phyloP scores from a whole-genome alignment of 2,329 filamentous ascomycete species.

The Verticillium longisporum region DNA sequence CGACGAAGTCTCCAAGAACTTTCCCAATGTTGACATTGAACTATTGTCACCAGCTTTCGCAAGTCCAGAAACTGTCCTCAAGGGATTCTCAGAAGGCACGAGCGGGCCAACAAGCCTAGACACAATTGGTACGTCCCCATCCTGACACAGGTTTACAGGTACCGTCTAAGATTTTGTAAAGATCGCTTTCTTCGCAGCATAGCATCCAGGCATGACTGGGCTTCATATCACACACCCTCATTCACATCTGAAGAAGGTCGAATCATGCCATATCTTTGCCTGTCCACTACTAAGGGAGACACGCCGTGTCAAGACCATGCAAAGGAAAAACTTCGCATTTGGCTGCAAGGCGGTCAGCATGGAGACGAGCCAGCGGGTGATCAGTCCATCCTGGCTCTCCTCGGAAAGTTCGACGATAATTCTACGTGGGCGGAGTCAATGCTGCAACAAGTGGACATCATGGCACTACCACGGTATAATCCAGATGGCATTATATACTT shows the following conservation, averaged over 20 bases:
- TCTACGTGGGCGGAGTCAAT: conserved; percentile 3
- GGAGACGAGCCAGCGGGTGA: conserved; percentile 8
- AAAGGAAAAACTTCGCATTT: conserved; percentile 6
- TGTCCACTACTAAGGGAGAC: conserved; percentile 1
- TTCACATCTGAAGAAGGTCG: conserved; percentile 14
- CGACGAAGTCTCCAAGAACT: conserved; percentile 13
- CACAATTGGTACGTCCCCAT: conserved; percentile 13
- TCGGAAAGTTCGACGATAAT: conserved; percentile 5
- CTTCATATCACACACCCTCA: conserved; percentile 12
- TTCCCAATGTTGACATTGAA: conserved; percentile 16
- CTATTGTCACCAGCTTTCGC: conserved; percentile 16
- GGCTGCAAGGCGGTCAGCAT: conserved; percentile 7
- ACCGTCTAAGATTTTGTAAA: background rate
- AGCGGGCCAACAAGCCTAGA: conserved; percentile 14
- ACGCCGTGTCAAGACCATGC: background rate
- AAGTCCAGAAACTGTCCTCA: conserved; percentile 11
- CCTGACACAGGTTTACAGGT: conserved; percentile 14
- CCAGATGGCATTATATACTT: conserved; percentile 8
- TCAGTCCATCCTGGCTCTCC: conserved; percentile 7
- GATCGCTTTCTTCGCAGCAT: conserved; percentile 16
- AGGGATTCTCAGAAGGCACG: conserved; percentile 14
- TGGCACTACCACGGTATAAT: conserved; percentile 8
- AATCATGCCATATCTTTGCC: conserved; percentile 9
- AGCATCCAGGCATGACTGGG: conserved; percentile 14
- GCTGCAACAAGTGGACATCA: conserved; percentile 4